These are phyloP conservation scores for Falciphora oryzae DNA, from an alignment of 2,329 filamentous ascomycete genomes.

Conservation along the genomic window DNA sequence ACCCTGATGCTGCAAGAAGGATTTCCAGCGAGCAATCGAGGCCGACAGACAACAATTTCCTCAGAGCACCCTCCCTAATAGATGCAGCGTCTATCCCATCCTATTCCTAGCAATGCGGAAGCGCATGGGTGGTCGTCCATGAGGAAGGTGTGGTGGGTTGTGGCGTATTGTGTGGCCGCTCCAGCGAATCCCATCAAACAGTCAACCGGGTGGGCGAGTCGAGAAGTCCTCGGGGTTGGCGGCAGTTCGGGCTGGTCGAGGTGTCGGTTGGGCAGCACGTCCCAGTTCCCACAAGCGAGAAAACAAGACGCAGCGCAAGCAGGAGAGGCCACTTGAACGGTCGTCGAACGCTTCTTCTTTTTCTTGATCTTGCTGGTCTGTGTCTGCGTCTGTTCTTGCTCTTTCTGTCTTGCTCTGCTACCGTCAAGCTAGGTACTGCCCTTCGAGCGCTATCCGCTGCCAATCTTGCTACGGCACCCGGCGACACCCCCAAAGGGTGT, in stretches of 20 bases:
- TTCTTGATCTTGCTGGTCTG: slow-evolving; percentile 17
- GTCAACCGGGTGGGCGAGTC: background rate
- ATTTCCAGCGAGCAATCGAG: background rate
- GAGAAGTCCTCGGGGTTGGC: background rate
- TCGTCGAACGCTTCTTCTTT: slow-evolving; percentile 29
- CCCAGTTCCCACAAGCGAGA: slow-evolving; percentile 31
- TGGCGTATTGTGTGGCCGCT: background rate
- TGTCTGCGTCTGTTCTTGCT: slow-evolving; percentile 12
- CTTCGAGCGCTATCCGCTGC: slow-evolving; percentile 48
- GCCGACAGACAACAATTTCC: background rate
- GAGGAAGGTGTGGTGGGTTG: background rate
- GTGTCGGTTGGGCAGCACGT: slow-evolving; percentile 20
- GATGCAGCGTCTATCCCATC: background rate
- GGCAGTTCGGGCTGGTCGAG: slow-evolving; percentile 9
- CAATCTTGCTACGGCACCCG: slow-evolving; percentile 37
- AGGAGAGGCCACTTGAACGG: slow-evolving; percentile 28
- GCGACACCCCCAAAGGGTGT: slow-evolving; percentile 4
- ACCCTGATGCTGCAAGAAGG: background rate
- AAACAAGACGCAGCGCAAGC: slow-evolving; percentile 33
- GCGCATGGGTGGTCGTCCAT: background rate
- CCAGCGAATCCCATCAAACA: background rate
- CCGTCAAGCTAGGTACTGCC: slow-evolving; percentile 64
- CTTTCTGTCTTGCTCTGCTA: slow-evolving; percentile 43
- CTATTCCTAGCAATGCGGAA: background rate
- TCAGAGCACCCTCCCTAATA: background rate